Evolutionary conservation across 2,329 filamentous ascomycete genomes (phyloP), one percentile per base, ranked within the genome.

Genomic region (Teratosphaeria zuluensis): DNA sequence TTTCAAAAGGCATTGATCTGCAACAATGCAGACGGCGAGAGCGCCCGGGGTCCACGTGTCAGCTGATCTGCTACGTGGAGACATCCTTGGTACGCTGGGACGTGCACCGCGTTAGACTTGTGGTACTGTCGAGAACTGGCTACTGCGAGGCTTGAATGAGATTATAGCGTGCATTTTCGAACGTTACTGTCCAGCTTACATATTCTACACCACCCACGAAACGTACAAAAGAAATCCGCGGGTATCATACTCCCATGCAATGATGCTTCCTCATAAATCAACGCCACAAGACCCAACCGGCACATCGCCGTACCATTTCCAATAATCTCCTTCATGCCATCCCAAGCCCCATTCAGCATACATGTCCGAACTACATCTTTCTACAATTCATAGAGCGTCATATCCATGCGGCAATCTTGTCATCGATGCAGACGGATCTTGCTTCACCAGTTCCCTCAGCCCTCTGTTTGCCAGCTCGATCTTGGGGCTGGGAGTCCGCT

Each of bases 391-490:
- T 48, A 21, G 42, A 19, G 42, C 42, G 19, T 48, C 42, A 19
- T 48, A 48, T 19, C 42, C 42, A 21, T 48, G 42, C 19, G 42
- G 42, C 16, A 48, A 21, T 11, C 42, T 48, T 11, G 16, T 6
- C 16, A 19, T 21, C 42, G 42, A 16, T 14, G 12, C 35, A 42
- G 35, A 19, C 16, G 42, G 42, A 5, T 48, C 42, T 19, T 53
- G 52, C 52, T 53, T 53, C 8, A 58, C 56, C 31, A 58, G 46
- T 14, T 54, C 38, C 28, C 56, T 58, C 56, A 58, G 35, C 51
- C 33, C 19, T 12, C 33, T 31, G n/a, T 38, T 54, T 11, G 56
- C 56, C 33, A 32, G 30, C 31, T 42, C 24, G 51, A 58, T 58
- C n/a, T 54, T 21, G 30, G 51, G 51, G 30, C 32, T 58, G 2